Percentiles rank a stretch among this genome's conserved stretches.
Evolutionary conservation across 2,329 filamentous ascomycete species (phyloP).

Genomic region (Claviceps africana): DNA sequence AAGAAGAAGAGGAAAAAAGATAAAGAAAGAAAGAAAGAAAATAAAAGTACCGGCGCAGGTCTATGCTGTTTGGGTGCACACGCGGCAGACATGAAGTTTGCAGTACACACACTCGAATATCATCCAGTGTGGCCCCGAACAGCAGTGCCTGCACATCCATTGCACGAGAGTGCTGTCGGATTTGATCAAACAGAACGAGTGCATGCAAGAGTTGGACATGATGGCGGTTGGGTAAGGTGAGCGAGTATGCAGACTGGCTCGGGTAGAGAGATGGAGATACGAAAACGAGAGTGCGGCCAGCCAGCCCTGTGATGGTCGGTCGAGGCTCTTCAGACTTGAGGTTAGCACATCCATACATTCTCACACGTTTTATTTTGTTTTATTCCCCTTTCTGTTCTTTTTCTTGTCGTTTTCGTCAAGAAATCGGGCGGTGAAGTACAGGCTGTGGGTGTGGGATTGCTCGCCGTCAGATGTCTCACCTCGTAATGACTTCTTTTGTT

Average conservation of each 20-base stretch:
- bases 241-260: not conserved
- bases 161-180: slow-evolving; percentile 50
- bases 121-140: slow-evolving; percentile 51
- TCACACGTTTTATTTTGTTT: not conserved
- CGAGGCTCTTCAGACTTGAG: not conserved
- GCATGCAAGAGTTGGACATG: slow-evolving; percentile 43
- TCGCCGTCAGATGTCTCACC: not conserved
- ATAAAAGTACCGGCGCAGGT: not conserved
- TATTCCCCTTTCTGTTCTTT: no score
- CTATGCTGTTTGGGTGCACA: slow-evolving; percentile 33
- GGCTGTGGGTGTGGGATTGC: no score
- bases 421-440: no score
- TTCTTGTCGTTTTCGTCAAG: no score
- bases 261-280: not conserved
- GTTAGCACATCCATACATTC: not conserved
- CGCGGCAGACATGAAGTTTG: slow-evolving; percentile 49
- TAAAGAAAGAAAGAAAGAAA: not conserved
- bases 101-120: slow-evolving; percentile 58
- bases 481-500: not conserved
- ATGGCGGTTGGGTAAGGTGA: slow-evolving; percentile 9
- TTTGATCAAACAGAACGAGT: slow-evolving; percentile 53
- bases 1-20: not conserved
- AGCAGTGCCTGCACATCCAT: slow-evolving; percentile 52
- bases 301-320: not conserved
- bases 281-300: not conserved